phyloP scores from a whole-genome alignment of 2,329 filamentous ascomycete species.

The Lecanoromycetidae sp. region DNA sequence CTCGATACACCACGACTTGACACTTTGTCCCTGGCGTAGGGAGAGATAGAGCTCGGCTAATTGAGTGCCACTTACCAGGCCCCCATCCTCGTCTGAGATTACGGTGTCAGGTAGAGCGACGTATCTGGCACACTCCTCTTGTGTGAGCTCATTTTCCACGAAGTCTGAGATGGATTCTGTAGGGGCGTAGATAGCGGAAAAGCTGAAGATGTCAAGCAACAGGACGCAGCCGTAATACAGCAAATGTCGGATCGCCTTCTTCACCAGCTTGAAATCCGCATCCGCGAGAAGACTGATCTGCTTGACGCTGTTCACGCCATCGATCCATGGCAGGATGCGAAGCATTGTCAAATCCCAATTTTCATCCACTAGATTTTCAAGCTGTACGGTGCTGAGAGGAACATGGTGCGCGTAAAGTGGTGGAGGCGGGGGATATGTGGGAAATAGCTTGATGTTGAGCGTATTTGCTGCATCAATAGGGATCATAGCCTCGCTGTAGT shows the following conservation, averaged over 20 bases:
- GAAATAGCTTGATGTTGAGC: constrained; percentile 92
- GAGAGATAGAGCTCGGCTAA: constrained; percentile 75
- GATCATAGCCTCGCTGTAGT: constrained; percentile 97
- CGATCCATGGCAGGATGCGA: constrained; percentile 66
- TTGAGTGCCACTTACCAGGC: neutral
- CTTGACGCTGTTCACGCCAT: constrained; percentile 80
- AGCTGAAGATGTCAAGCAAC: constrained; percentile 90
- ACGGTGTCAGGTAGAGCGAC: constrained; percentile 40
- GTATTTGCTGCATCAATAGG: constrained; percentile 91
- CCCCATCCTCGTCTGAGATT: neutral
- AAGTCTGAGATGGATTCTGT: constrained; percentile 70
- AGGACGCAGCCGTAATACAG: constrained; percentile 87
- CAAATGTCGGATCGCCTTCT: constrained; percentile 75
- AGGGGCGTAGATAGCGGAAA: constrained; percentile 78
- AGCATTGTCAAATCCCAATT: constrained; percentile 45
- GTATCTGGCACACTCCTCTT: constrained; percentile 80
- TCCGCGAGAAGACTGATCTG: constrained; percentile 76
- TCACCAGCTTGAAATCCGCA: constrained; percentile 74
- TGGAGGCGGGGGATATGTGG: constrained; percentile 63
- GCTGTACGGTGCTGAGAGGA: constrained; percentile 56
- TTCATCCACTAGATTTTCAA: constrained; percentile 40
- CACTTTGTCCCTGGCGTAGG: constrained; percentile 70
- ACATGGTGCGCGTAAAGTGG: constrained; percentile 81
- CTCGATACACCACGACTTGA: constrained; percentile 74
- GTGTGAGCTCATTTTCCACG: constrained; percentile 60